phyloP scores from a whole-genome alignment of 441 rosid genomes.

The Francoa sonchifolia region DNA sequence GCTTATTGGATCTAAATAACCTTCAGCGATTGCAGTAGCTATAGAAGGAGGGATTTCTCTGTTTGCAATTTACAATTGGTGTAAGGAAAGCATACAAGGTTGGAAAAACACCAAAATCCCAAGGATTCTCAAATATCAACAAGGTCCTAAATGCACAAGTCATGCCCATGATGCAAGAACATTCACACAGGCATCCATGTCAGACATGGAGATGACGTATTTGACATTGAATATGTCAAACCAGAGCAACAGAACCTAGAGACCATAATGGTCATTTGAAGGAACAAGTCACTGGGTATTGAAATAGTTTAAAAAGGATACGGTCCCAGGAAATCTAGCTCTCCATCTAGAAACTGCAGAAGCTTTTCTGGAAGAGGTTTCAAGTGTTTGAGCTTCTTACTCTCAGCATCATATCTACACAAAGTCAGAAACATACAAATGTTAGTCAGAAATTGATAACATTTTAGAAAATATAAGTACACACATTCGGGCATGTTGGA shows the following conservation, averaged over 20 bases:
- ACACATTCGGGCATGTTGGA: slow-evolving; percentile 66
- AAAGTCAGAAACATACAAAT: slow-evolving; percentile 1
- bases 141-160: no score
- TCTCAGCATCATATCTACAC: slow-evolving; percentile 48
- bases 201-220: no score
- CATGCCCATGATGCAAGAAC: no score
- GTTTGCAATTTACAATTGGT: slow-evolving; percentile 16
- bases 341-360: slow-evolving; percentile 27
- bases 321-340: slow-evolving; percentile 87
- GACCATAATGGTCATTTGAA: not conserved
- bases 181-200: no score
- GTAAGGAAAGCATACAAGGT: slow-evolving; percentile 17
- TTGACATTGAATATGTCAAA: no score
- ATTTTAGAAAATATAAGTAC: no score
- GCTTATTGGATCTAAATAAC: slow-evolving; percentile 46
- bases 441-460: slow-evolving; percentile 5
- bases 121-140: not conserved
- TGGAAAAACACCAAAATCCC: not conserved
- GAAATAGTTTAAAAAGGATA: slow-evolving; percentile 34
- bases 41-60: slow-evolving; percentile 62
- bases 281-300: not conserved
- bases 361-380: slow-evolving; percentile 50
- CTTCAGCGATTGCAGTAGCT: slow-evolving; percentile 66
- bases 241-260: not conserved
- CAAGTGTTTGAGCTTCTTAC: slow-evolving; percentile 44